Evolutionary conservation across 2,329 filamentous ascomycete species (phyloP), one percentile per base, ranked within the genome.

Genomic region (Ilyonectria sp.): DNA sequence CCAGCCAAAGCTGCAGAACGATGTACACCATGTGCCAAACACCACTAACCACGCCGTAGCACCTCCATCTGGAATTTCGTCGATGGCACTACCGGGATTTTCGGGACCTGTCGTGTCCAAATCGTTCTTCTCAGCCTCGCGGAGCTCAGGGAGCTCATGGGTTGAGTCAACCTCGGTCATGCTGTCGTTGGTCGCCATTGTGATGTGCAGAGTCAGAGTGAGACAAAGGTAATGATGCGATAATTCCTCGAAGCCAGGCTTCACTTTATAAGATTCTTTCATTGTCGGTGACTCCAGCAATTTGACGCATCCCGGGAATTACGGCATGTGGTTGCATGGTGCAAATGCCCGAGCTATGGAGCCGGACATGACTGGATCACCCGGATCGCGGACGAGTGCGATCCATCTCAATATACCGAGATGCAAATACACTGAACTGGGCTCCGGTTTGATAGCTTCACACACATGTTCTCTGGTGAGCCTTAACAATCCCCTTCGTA

Each of bases 1-100:
- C 77, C 79, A 82, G 17, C 82, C 82, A 46, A 80, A 82, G 40
- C 76, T 80, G 71, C 79, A 82, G 33, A 83, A 82, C 0, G 77
- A 75, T 1, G 75, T 77, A 68, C 80, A 82, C 79, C 79, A 83
- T 2, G 74, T 78, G 2, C 82, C 82, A 2, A 79, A 55, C 5
- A 82, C 79, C 0, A 80, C 76, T 1, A 79, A 72, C 82, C 82
- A 83, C 2, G 82, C 82, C 1, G 56, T 54, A 1, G 59, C 17
- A 6, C 79, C 79, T 19, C 79, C 79, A 57, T 75, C 65, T 10
- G 50, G 40, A 6, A 56, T 44, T 17, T 64, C 49, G n/a, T 47
- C 26, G n/a, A 23, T 11, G 7, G 5, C 2, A 2, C 26, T 57
- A 1, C 2, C 15, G n/a, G 46, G 13, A 3, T 13, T 15, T 19